A percentile compares a stretch with the other conserved stretches of the same genome.
Evolutionary conservation across 768 basidiomycete genomes (phyloP).

Genomic region (Hemileccinum rubropunctum): DNA sequence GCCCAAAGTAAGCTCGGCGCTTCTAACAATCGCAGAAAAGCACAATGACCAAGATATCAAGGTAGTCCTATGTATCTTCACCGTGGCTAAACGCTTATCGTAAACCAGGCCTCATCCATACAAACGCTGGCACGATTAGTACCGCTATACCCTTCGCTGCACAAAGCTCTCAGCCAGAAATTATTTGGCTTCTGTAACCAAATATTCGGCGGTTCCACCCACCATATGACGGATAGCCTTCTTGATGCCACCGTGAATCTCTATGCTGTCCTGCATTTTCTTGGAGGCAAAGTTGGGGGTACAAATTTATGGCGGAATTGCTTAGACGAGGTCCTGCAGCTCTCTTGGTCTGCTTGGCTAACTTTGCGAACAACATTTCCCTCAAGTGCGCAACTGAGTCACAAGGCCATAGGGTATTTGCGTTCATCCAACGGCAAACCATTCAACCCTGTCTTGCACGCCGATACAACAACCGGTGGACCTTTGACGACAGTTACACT

Average conservation of each 20-base stretch:
- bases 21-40: conserved; percentile 56
- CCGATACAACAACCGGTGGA: conserved; percentile 36
- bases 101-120: conserved; percentile 42
- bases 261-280: conserved; percentile 61
- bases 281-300: conserved; percentile 79
- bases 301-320: conserved; percentile 72
- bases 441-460: conserved; percentile 6
- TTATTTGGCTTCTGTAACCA: conserved; percentile 54
- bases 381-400: conserved; percentile 31
- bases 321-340: conserved; percentile 63
- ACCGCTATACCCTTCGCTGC: conserved; percentile 63
- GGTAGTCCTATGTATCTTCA: conserved; percentile 34
- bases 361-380: conserved; percentile 60
- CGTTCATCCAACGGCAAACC: conserved; percentile 10
- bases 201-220: conserved; percentile 53
- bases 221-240: conserved; percentile 37
- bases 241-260: conserved; percentile 53
- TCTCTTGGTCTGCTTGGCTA: conserved; percentile 62
- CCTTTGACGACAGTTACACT: conserved; percentile 51
- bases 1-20: conserved; percentile 61
- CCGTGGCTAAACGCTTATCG: conserved; percentile 3
- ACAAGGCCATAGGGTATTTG: conserved; percentile 3
- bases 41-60: conserved; percentile 49
- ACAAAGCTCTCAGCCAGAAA: conserved; percentile 51
- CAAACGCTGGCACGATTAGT: conserved; percentile 55